Conservation (phyloP, 108 stramenopile species). For the Tribonema minus region DNA sequence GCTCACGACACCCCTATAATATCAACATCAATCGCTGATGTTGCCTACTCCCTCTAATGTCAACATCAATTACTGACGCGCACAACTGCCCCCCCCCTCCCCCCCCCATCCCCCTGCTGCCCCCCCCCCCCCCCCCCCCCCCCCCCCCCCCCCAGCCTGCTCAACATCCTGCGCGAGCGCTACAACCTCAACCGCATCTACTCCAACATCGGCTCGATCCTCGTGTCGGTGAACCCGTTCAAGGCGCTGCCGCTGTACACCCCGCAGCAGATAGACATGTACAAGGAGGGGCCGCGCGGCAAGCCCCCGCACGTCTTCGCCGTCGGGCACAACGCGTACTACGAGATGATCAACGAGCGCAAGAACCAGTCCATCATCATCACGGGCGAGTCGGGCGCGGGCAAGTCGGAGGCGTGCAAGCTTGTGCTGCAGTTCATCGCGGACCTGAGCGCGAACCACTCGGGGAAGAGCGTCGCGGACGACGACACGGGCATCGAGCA, state of each 20-base stretch:
- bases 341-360: constrained; percentile 71
- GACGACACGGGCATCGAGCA: constrained; percentile 37
- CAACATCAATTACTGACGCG: too few relatives aligned
- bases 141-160: too few relatives aligned
- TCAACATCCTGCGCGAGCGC: constrained; percentile 49
- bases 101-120: too few relatives aligned
- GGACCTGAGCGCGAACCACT: constrained; percentile 33
- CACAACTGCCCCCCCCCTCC: too few relatives aligned
- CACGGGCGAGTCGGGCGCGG: constrained; percentile 64
- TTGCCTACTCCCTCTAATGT: too few relatives aligned
- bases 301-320: constrained; percentile 90
- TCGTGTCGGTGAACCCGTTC: constrained; percentile 58
- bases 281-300: constrained; percentile 55
- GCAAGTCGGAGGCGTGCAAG: constrained; percentile 62
- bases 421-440: constrained; percentile 73
- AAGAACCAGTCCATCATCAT: constrained; percentile 61
- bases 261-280: constrained; percentile 50
- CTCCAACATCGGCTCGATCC: constrained; percentile 63
- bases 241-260: constrained; percentile 46
- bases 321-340: constrained; percentile 80
- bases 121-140: too few relatives aligned
- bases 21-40: too few relatives aligned
- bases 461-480: constrained; percentile 9
- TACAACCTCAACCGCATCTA: constrained; percentile 55
- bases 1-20: too few relatives aligned